Conservation (phyloP, 2,329 filamentous ascomycete genomes). For the Alternaria gaisen region DNA sequence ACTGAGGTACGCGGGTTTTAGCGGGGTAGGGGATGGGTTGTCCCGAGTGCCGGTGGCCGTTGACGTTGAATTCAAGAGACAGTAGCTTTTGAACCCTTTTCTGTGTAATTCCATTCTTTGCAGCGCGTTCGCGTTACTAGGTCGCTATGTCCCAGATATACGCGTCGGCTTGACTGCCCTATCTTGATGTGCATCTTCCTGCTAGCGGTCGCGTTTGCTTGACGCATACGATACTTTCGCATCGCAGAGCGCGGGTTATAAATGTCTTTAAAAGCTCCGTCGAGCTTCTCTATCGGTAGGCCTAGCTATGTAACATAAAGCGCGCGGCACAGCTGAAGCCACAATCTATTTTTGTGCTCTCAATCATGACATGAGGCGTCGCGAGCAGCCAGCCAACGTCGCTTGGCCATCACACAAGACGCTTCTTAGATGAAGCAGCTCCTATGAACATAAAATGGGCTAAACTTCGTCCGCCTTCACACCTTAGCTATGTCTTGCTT, state of each 20-base stretch:
- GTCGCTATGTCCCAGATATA: neutral
- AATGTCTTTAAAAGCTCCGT: neutral
- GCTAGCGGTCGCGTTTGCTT: neutral
- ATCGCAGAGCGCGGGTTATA: neutral
- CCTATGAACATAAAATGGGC: neutral
- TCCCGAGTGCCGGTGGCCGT: neutral
- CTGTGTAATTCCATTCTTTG: neutral
- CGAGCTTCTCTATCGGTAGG: neutral
- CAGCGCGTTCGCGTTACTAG: neutral
- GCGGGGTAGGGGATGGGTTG: conserved; percentile 8
- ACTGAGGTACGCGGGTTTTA: conserved; percentile 9
- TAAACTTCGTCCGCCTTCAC: neutral
- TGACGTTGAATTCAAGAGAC: neutral
- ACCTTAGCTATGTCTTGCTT: neutral
- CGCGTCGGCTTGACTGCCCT: neutral
- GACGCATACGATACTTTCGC: neutral
- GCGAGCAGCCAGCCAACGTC: neutral
- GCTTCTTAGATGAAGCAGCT: neutral
- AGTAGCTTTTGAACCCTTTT: neutral
- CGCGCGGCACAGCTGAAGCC: conserved; percentile 6
- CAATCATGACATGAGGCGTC: neutral
- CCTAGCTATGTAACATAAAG: neutral
- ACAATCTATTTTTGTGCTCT: conserved; percentile 1
- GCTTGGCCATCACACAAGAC: neutral
- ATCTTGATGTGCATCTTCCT: neutral